These are phyloP conservation scores for Spathaspora hagerdaliae DNA, from an alignment of 805 yeast species.

Conservation along the genomic window DNA sequence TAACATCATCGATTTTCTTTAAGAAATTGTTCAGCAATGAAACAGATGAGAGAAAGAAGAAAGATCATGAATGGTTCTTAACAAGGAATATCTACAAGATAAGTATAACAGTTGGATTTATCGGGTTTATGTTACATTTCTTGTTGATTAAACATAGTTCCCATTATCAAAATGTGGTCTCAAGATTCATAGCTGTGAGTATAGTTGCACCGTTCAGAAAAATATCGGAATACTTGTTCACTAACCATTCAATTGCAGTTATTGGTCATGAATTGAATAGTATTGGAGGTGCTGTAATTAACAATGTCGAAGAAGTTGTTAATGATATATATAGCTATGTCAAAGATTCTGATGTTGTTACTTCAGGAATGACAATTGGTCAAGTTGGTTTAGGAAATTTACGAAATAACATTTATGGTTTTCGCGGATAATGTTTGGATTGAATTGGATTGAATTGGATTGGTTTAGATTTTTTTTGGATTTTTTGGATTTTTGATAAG, in stretches of 20 bases:
- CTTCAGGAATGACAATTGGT: constrained; percentile 16
- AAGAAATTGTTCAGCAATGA: constrained; percentile 23
- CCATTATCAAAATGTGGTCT: constrained; percentile 1
- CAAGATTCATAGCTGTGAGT: background rate
- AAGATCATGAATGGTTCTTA: constrained; percentile 6
- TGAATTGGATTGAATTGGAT: no score
- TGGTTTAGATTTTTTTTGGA: no score
- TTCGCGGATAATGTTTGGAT: background rate
- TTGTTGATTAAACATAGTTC: constrained; percentile 21
- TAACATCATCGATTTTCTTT: constrained; percentile 28
- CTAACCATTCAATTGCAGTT: constrained; percentile 6
- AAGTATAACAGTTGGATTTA: constrained; percentile 36
- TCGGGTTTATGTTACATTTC: constrained; percentile 36
- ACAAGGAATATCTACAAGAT: constrained; percentile 23
- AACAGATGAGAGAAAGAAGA: constrained; percentile 7
- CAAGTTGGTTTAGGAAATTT: constrained; percentile 35
- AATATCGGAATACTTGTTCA: background rate
- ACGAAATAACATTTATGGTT: constrained; percentile 24
- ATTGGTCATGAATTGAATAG: constrained; percentile 6
- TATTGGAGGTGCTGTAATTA: constrained; percentile 6
- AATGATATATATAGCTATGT: constrained; percentile 10
- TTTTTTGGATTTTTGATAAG: no score
- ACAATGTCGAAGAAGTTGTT: constrained; percentile 10
- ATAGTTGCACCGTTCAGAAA: constrained; percentile 2
- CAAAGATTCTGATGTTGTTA: constrained; percentile 15